Conservation (phyloP, 208 protist species). For the Angomonas desouzai region DNA sequence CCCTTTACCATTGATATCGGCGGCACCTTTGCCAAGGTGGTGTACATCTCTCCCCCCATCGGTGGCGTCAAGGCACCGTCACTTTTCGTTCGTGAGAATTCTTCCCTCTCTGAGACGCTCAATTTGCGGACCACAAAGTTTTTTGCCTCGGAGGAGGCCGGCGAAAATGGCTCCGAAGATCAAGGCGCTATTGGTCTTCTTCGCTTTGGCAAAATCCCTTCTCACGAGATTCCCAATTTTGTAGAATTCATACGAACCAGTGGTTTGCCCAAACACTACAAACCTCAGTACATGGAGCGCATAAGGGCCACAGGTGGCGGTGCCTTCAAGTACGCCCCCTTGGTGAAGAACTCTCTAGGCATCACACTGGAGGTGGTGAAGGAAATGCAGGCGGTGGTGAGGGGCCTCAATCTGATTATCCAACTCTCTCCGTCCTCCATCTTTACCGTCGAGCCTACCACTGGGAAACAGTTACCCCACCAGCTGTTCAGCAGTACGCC, state of each 20-base stretch:
- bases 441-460: slow-evolving; percentile 74
- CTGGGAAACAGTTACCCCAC: slow-evolving; percentile 62
- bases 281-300: slow-evolving; percentile 26
- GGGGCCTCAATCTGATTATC: slow-evolving; percentile 84
- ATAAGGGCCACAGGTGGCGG: slow-evolving; percentile 88
- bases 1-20: slow-evolving; percentile 87
- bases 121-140: slow-evolving; percentile 56
- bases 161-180: slow-evolving; percentile 40
- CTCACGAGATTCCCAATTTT: slow-evolving; percentile 74
- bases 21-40: slow-evolving; percentile 88
- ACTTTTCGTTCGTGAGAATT: slow-evolving; percentile 48
- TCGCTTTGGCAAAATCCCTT: slow-evolving; percentile 81
- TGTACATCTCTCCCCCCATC: slow-evolving; percentile 71
- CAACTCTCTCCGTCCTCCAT: slow-evolving; percentile 62
- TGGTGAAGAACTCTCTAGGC: slow-evolving; percentile 43
- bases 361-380: slow-evolving; percentile 77
- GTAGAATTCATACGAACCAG: slow-evolving; percentile 43
- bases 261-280: slow-evolving; percentile 36
- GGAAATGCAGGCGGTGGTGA: slow-evolving; percentile 89
- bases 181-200: slow-evolving; percentile 60
- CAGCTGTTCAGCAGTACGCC: slow-evolving; percentile 35
- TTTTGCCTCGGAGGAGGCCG: slow-evolving; percentile 41
- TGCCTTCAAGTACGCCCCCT: slow-evolving; percentile 80
- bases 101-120: slow-evolving; percentile 68
- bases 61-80: slow-evolving; percentile 5